Conservation (phyloP, 208 protist species). For the Porcisia deanei region DNA sequence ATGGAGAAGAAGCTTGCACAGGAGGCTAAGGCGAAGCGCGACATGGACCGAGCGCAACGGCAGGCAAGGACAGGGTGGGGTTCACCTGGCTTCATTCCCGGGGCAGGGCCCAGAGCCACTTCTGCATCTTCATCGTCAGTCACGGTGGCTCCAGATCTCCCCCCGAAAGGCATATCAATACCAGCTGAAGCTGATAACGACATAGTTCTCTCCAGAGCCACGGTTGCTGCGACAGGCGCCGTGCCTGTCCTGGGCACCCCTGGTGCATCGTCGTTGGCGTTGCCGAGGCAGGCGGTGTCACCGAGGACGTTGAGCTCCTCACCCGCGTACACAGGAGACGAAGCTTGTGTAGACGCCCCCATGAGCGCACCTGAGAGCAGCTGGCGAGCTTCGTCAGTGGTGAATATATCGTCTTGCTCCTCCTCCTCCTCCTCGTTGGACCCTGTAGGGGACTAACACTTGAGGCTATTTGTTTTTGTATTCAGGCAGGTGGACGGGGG, state of each 20-base stretch:
- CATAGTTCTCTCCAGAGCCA: neutral
- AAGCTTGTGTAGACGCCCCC: constrained; percentile 11
- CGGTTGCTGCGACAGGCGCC: neutral
- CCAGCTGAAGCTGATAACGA: neutral
- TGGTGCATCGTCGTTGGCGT: constrained; percentile 1
- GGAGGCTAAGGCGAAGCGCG: constrained; percentile 54
- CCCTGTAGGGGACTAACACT: neutral
- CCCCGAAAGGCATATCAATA: neutral
- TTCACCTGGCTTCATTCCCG: neutral
- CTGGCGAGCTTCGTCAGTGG: neutral
- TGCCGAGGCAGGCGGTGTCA: neutral
- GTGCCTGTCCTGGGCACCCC: neutral
- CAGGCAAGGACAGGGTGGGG: constrained; percentile 38
- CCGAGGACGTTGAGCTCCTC: constrained; percentile 1
- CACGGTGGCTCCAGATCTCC: neutral
- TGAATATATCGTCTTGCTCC: neutral
- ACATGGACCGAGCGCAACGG: constrained; percentile 31
- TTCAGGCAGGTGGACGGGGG: neutral
- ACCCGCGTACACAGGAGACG: constrained; percentile 10
- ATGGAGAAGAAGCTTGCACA: constrained; percentile 81
- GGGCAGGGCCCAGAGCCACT: neutral
- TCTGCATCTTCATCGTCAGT: neutral
- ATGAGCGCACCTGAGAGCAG: constrained; percentile 17
- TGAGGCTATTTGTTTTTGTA: neutral
- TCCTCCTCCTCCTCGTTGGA: constrained; percentile 1